Base-by-base conservation (phyloP, 352 stramenopile species). In the Pythium volutum region DNA sequence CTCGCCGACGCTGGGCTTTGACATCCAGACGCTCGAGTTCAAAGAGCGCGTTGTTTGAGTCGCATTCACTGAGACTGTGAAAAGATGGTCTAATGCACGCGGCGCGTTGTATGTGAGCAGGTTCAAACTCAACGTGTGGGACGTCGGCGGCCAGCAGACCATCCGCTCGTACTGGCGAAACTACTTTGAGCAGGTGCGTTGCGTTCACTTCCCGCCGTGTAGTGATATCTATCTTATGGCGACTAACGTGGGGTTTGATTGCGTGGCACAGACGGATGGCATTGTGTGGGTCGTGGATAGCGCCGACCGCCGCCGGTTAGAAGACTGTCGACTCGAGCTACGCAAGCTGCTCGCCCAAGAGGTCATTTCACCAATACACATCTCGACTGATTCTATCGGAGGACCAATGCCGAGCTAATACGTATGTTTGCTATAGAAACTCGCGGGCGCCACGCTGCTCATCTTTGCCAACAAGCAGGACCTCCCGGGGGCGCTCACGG, bases 401-500 rank as follows among this genome's bases (percentile, higher is more conserved):
- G 33, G 33, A 38, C 33, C 33, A 38, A 38, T 38, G n/a, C n/a
- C n/a, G n/a, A n/a, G n/a, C n/a, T n/a, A n/a, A n/a, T n/a, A n/a
- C n/a, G n/a, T n/a, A n/a, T n/a, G n/a, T n/a, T n/a, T n/a, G n/a
- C n/a, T n/a, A n/a, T 49, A 99, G 82, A 99, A 99, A 87, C 81
- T 99, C 41, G 95, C 95, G 2, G 97, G 97, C n/a, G 97, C 97
- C 10, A 98, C 92, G 46, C 77, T 99, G n/a, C 76, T 99, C 34
- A 98, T 99, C 65, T 98, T 99, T 59, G 97, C 97, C 31, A 99
- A 99, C 84, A 99, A 99, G 69, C 96, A 99, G 70, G 97, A 99
- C 66, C 70, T 99, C 7, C 80, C 80, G 9, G 95, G 96, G 2
- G 95, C 97, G 25, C 70, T 99, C 12, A 79, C 79, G 12, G 78